Conservation (phyloP, 2,329 filamentous ascomycete species). For the Fusarium tuaranense region DNA sequence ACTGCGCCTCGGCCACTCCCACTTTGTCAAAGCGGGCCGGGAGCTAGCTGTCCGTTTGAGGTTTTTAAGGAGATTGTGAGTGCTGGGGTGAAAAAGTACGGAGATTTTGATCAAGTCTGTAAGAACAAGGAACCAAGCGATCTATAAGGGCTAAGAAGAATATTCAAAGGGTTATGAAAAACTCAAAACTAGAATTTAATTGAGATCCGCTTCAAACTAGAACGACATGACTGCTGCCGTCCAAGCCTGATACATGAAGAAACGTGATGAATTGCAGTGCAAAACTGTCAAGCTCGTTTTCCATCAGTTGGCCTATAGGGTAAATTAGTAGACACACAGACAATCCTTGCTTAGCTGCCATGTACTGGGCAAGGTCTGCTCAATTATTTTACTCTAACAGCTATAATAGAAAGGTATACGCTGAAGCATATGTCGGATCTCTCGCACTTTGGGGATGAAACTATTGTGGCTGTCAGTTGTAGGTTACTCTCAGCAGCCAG, state of each 20-base stretch:
- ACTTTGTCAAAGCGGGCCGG: slow-evolving; percentile 33
- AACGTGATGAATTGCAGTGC: neutral
- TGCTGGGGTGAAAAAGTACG: slow-evolving; percentile 35
- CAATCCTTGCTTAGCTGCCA: neutral
- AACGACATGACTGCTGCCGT: neutral
- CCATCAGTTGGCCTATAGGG: neutral
- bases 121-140: slow-evolving; percentile 32
- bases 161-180: neutral
- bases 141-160: slow-evolving; percentile 3
- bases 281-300: neutral
- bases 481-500: neutral
- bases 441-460: neutral
- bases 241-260: neutral
- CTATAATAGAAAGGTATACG: neutral
- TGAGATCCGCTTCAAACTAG: neutral
- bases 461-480: neutral
- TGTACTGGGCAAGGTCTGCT: neutral
- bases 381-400: neutral
- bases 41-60: slow-evolving; percentile 36
- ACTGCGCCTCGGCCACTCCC: slow-evolving; percentile 38
- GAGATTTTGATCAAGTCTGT: slow-evolving; percentile 38
- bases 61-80: slow-evolving; percentile 35
- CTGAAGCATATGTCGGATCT: neutral
- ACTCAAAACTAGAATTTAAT: neutral
- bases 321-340: neutral